Base-by-base conservation (phyloP, 495 filamentous ascomycete genomes). In the Hypoxylon fragiforme region DNA sequence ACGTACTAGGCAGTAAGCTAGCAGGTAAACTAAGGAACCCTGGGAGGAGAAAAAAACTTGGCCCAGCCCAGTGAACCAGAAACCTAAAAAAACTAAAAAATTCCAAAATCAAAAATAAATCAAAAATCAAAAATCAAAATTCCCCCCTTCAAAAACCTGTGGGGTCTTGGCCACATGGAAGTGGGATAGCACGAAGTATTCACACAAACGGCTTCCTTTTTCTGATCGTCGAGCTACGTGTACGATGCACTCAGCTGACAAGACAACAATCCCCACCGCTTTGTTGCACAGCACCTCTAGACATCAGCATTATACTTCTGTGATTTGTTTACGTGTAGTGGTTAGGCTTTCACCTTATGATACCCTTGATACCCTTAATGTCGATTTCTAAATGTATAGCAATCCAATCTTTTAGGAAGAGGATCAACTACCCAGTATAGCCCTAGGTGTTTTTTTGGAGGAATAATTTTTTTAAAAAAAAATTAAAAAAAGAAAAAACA, bases 211-310 rank as follows among this genome's bases (percentile, higher is more conserved):
- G 31, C 31, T 37, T 15, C 15, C 14, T 30, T 49, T 62, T 55
- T 49, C 47, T 54, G 57, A 57, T 62, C 54, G 44, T 53, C 60
- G 48, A 58, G 50, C 60, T 65, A 62, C 52, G 50, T 53, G 60
- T 57, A 55, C 53, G 54, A 51, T 63, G 51, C 60, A 34, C 59
- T 54, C 54, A 59, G 57, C 50, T 60, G 54, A 58, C 54, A 54
- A 49, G 53, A 57, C 50, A 57, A 37, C 54, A 35, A 57, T 52
- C 43, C 21, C 49, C 50, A 57, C 58, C 40, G 39, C 41, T 38
- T 41, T 26, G 49, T 57, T 35, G 52, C 50, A 55, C 48, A 44
- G 31, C 49, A 35, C 50, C 36, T 42, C 40, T 54, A 48, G 34
- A 39, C 28, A 34, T 40, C 40, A 52, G 42, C 49, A 15, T 31